phyloP scores from a whole-genome alignment of 2,329 filamentous ascomycete genomes.

The Boeremia exigua region DNA sequence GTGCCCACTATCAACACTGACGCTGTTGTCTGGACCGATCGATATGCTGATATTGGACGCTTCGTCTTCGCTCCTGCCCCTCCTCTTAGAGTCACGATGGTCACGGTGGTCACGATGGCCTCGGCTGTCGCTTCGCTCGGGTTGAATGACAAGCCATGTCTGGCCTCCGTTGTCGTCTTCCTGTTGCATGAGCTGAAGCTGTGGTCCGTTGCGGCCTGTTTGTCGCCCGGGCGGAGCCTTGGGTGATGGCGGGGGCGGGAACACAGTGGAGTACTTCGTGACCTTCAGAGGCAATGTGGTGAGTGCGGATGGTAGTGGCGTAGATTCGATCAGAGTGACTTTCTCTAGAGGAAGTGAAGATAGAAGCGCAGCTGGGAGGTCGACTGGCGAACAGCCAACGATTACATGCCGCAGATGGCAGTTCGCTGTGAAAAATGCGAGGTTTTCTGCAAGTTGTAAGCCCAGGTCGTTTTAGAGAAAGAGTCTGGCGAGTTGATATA shows the following conservation, averaged over 20 bases:
- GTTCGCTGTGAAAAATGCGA: constrained; percentile 44
- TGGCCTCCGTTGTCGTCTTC: constrained; percentile 42
- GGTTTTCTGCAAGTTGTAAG: constrained; percentile 37
- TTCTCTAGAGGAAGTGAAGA: constrained; percentile 42
- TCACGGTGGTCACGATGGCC: constrained; percentile 38
- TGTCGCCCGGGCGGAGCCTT: constrained; percentile 26
- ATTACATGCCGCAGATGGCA: constrained; percentile 45
- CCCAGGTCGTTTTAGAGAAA: background rate
- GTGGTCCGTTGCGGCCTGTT: constrained; percentile 29
- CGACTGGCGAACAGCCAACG: constrained; percentile 40
- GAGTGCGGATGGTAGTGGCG: constrained; percentile 37
- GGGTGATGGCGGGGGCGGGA: constrained; percentile 33
- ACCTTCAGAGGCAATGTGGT: constrained; percentile 39
- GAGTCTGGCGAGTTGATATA: constrained; percentile 11
- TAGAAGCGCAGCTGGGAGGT: constrained; percentile 40
- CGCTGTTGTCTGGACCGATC: constrained; percentile 47
- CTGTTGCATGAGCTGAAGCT: constrained; percentile 46
- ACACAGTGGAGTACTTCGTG: constrained; percentile 36
- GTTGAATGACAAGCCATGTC: constrained; percentile 48
- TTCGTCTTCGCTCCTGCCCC: constrained; percentile 37
- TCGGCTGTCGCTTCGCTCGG: constrained; percentile 44
- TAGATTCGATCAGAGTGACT: constrained; percentile 42
- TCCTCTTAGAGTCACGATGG: constrained; percentile 22
- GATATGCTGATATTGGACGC: constrained; percentile 45
- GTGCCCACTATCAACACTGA: constrained; percentile 47